Conservation (phyloP, 306 rosid species). For the Vigna radiata region DNA sequence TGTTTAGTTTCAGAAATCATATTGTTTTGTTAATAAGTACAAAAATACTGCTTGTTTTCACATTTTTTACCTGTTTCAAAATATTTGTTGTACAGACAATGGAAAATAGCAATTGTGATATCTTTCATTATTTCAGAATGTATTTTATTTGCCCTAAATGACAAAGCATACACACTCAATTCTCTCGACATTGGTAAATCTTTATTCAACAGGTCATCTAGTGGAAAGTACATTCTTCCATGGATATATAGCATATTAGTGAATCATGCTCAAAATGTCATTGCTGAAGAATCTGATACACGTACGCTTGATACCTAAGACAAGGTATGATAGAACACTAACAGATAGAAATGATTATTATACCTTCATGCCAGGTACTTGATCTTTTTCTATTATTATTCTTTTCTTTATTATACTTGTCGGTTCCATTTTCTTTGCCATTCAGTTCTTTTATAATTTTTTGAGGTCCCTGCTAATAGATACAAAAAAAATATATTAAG, state of each 20-base stretch:
- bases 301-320: slow-evolving; percentile 62
- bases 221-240: slow-evolving; percentile 73
- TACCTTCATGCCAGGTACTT: no score
- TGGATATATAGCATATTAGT: slow-evolving; percentile 84
- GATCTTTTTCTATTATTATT: no score
- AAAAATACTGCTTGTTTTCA: background rate
- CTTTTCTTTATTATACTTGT: no score
- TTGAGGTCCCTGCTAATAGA: no score
- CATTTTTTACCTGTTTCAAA: background rate
- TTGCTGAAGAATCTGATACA: slow-evolving; percentile 54
- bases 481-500: no score
- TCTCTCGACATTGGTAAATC: slow-evolving; percentile 28
- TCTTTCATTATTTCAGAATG: background rate
- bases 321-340: slow-evolving; percentile 56
- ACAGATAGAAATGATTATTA: no score
- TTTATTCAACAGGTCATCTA: slow-evolving; percentile 64
- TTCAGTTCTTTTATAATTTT: no score
- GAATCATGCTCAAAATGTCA: slow-evolving; percentile 64
- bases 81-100: background rate
- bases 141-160: slow-evolving; percentile 26
- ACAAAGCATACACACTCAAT: slow-evolving; percentile 25
- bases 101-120: slow-evolving; percentile 7
- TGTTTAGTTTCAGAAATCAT: background rate
- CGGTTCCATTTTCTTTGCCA: no score
- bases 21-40: background rate